Conservation (phyloP, 73 alveolate genomes). For the Symbiodinium natans region DNA sequence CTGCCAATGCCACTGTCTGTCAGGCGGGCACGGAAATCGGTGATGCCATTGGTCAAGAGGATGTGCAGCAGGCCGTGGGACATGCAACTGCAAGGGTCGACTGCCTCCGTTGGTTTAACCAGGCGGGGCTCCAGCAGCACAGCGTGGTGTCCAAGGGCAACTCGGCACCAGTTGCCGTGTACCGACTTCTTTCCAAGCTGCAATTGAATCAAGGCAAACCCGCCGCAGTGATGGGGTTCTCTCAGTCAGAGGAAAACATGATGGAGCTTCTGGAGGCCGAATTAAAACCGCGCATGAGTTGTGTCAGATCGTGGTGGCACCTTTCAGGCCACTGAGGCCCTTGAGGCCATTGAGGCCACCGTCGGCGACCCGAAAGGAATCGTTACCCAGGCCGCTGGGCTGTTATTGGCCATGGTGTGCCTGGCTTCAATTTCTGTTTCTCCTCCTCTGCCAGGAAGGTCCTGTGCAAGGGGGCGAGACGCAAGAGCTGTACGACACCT, state of each 20-base stretch:
- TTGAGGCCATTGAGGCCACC: no score
- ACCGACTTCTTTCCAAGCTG: no score
- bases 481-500: neutral
- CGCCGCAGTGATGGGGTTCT: slow-evolving; percentile 31
- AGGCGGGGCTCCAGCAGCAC: neutral
- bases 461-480: neutral
- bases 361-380: neutral
- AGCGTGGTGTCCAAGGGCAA: neutral
- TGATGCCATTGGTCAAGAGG: slow-evolving; percentile 49
- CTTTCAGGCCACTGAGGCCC: no score
- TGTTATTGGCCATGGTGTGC: neutral
- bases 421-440: no score
- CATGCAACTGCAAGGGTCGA: no score
- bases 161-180: neutral
- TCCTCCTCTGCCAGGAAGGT: neutral
- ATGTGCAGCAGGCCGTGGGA: neutral
- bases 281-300: neutral
- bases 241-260: slow-evolving; percentile 77
- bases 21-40: slow-evolving; percentile 44
- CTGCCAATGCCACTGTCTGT: no score
- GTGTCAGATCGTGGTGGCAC: neutral
- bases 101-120: no score
- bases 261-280: slow-evolving; percentile 72
- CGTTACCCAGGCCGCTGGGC: neutral
- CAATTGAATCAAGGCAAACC: neutral